Conservation (phyloP, 106 monocot species). For the Dioscorea dumetorum region DNA sequence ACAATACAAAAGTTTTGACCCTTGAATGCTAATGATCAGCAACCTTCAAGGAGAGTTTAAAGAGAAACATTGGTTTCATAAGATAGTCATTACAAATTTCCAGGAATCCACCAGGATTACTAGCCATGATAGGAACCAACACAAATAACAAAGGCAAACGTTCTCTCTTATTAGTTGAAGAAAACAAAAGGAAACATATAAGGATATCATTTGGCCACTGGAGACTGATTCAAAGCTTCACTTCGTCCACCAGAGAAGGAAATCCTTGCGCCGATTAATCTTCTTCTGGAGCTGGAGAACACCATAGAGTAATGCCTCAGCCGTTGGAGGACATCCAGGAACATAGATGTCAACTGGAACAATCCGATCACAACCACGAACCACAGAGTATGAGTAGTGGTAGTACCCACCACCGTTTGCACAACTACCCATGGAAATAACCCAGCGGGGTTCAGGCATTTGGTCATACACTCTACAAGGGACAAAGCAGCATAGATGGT, state of each 20-base stretch:
- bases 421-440: slow-evolving; percentile 99
- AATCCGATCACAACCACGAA: slow-evolving; percentile 95
- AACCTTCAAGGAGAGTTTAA: no score
- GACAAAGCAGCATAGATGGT: slow-evolving; percentile 1
- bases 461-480: slow-evolving; percentile 90
- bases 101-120: no score
- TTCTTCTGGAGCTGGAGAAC: slow-evolving; percentile 99
- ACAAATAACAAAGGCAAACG: neutral
- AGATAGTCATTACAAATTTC: no score
- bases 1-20: no score
- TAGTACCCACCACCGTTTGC: slow-evolving; percentile 99
- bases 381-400: slow-evolving; percentile 98
- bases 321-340: slow-evolving; percentile 96
- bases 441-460: slow-evolving; percentile 99
- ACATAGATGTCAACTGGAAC: slow-evolving; percentile 99
- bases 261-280: slow-evolving; percentile 88
- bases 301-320: slow-evolving; percentile 91
- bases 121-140: no score
- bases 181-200: neutral
- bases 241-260: slow-evolving; percentile 97
- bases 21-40: no score
- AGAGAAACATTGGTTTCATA: no score
- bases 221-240: slow-evolving; percentile 17
- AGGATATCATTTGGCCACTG: neutral
- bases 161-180: neutral